Evolutionary conservation across 2,329 filamentous ascomycete species (phyloP).

Genomic region (Monascus ruber): DNA sequence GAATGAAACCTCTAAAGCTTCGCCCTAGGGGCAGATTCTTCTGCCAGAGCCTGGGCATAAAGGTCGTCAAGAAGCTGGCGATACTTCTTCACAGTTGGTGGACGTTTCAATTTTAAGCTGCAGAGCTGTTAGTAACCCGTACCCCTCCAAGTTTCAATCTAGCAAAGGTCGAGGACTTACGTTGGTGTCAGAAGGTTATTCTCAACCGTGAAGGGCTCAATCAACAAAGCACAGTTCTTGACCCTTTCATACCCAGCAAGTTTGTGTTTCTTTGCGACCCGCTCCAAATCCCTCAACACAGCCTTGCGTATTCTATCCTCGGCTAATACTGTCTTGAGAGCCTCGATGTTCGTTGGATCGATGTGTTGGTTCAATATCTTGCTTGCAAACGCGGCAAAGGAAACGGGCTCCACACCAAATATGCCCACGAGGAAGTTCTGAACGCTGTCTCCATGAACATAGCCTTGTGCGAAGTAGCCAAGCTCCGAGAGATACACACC

Average conservation of each 20-base stretch:
- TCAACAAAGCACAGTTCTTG: conserved; percentile 57
- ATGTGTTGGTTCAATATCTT: conserved; percentile 62
- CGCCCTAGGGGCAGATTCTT: conserved; percentile 25
- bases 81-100: conserved; percentile 53
- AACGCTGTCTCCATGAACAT: conserved; percentile 79
- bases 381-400: conserved; percentile 70
- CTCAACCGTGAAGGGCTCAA: conserved; percentile 88
- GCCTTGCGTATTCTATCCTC: conserved; percentile 63
- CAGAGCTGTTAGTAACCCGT: conserved; percentile 9
- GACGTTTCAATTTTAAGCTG: conserved; percentile 61
- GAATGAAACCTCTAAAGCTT: conserved; percentile 22
- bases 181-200: conserved; percentile 61
- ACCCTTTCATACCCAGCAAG: conserved; percentile 88
- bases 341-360: conserved; percentile 51
- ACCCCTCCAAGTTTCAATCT: conserved; percentile 22
- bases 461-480: conserved; percentile 66
- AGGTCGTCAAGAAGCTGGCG: conserved; percentile 47
- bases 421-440: conserved; percentile 75
- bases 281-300: conserved; percentile 66
- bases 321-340: conserved; percentile 53
- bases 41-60: conserved; percentile 44
- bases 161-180: conserved; percentile 19
- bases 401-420: conserved; percentile 75
- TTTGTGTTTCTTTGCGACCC: conserved; percentile 68
- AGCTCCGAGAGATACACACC: conserved; percentile 81